A percentile compares a stretch with the other conserved stretches of the same genome.
These are phyloP conservation scores for Bidens hawaiensis DNA, from an alignment of 140 eudicot genomes.

Conservation along the genomic window DNA sequence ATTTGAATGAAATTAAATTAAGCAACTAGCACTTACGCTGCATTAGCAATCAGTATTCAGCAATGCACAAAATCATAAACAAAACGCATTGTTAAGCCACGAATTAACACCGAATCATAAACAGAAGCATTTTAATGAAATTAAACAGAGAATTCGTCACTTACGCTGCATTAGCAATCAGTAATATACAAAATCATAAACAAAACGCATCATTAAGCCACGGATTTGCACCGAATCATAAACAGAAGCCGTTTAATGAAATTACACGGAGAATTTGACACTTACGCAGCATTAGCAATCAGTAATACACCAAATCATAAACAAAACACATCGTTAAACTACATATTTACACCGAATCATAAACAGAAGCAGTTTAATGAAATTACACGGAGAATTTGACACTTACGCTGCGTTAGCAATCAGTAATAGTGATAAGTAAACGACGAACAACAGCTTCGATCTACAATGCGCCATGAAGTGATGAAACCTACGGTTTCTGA, in stretches of 20 bases:
- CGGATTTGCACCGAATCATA: not conserved
- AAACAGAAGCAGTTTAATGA: no score
- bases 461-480: conserved; percentile 65
- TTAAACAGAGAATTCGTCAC: conserved; percentile 15
- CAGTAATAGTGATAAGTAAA: conserved; percentile 42
- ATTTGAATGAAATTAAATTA: not conserved
- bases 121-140: not conserved
- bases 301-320: no score
- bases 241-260: not conserved
- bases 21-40: conserved; percentile 55
- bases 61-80: no score
- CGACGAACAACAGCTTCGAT: conserved; percentile 47
- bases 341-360: not conserved
- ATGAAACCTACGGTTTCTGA: conserved; percentile 30
- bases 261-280: not conserved
- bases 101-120: not conserved
- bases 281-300: conserved; percentile 80
- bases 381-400: not conserved
- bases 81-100: not conserved
- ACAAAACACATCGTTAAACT: not conserved
- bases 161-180: conserved; percentile 81
- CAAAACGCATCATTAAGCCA: not conserved
- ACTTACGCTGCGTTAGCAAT: conserved; percentile 82
- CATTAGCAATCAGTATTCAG: conserved; percentile 57
- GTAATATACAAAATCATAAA: no score